Evolutionary conservation across 2,329 filamentous ascomycete genomes (phyloP), one percentile per base, ranked within the genome.

Genomic region (Epichloe festucae): DNA sequence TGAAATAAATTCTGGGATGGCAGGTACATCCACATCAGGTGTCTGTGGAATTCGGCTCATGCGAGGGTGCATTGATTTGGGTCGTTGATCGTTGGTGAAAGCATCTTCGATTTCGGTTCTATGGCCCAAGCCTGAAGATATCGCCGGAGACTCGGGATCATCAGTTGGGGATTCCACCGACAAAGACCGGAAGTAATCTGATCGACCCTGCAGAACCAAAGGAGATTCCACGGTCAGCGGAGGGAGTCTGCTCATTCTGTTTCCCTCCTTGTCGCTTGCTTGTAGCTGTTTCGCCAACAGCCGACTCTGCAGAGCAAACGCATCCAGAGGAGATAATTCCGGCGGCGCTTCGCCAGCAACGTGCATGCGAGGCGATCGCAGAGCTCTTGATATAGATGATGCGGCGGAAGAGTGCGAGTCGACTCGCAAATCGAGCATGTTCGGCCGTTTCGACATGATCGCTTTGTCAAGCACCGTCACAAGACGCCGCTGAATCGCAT

Each of bases 281-380:
- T 95, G 85, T 55, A 98, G 80, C 68, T 95, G 86, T 69, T 82
- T 87, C 40, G 89, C 89, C 49, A 98, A 78, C 60, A 94, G 72
- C 53, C 91, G 84, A 60, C 90, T 94, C 64, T 97, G 91, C 55
- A 91, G 77, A 21, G 91, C 91, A 65, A 98, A 94, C 46, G 91
- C 91, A 75, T 98, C 93, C 57, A 98, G 78, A 11, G 93, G 93
- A 7, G 93, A 97, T 52, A 97, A 76, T 49, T 93, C 87, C 5
- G 93, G 93, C 19, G 93, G 91, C 1, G 86, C 78, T 60, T 91
- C 87, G 55, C 87, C 87, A 52, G 85, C 85, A 52, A 87, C 76
- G 66, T 89, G 85, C 53, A 89, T 72, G 55, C 85, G 82, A 42
- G 86, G 85, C n/a, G 86, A 89, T 56, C 76, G 74, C 36, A 84